Evolutionary conservation across 306 rosid species (phyloP), one percentile per base, ranked within the genome.

Genomic region (Prunus armeniaca): DNA sequence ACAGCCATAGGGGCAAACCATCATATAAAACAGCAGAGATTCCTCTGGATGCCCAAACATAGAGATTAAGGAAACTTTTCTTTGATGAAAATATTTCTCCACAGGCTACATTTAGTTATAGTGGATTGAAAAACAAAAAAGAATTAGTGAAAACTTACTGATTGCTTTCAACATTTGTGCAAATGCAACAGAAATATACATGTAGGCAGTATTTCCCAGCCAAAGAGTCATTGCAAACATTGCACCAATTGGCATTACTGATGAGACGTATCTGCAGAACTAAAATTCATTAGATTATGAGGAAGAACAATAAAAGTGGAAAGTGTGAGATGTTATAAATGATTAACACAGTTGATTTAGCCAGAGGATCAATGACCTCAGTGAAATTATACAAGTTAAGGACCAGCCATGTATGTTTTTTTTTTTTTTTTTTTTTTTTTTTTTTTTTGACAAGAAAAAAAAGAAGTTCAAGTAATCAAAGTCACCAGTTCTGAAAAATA

Each of bases 211-310:
- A 85, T 95, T 95, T 79, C 99, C 99, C 79, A 95, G 90, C 99
- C 97, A 95, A 82, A 95, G 99, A 68, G 99, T 95, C 97, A 95
- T 85, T 54, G 99, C 99, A 84, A 95, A 95, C 93, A 87, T 92
- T 73, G 97, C 97, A 75, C 99, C 97, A 78, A 95, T 95, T 67
- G 99, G 99, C 84, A 91, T 86, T 43, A 95, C 99, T 14, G 99
- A 95, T 64, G 93, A 83, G 76, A 79, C 84, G 66, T 95, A 95
- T 86, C 99, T 95, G 93, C 67, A 86, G 73, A 83, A 88, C 50
- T 61, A 79, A 61, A 75, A 80, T 69, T 71, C 65, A 54, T 84
- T 84, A 85, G 76, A 47, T 46, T 61, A 18, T 69, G 68, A 47
- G 69, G 64, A 54, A 71, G 32, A 69, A 43, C 30, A 30, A 38